Evolutionary conservation across 2,329 filamentous ascomycete species (phyloP), one percentile per base, ranked within the genome.

Genomic region (Arthrinium phaeospermum): DNA sequence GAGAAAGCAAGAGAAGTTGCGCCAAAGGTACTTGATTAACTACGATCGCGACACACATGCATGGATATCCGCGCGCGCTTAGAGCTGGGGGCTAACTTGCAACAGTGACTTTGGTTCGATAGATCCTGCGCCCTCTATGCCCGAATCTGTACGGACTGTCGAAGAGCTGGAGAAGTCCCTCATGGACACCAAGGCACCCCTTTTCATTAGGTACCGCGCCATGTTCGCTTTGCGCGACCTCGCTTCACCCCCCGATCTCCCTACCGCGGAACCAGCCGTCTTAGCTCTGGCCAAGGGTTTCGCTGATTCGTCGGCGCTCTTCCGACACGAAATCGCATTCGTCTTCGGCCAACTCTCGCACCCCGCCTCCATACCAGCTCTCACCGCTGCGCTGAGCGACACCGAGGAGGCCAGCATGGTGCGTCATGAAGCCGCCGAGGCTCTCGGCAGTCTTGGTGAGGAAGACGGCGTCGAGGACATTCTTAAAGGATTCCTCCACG

Each of bases 151-250:
- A 72, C 86, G 89, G 73, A 91, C 91, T 4, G 94, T 98, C 68
- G 87, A 92, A 46, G 91, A 93, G 71, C 88, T 99, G 46, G 92
- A 93, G 79, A 88, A 90, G 79, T 91, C 89, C 34, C 87, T 99
- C 71, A 91, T 98, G 82, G 92, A 98, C 82, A 92, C 92, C 7
- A 89, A 86, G 6, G 85, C 92, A 68, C 94, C 95, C 34, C 90
- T 99, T 16, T 99, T 99, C 87, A 86, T 94, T 80, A 92, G 96
- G 81, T 99, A 99, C 85, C 91, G 96, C 79, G 96, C 96, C 81
- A 99, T 99, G 96, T 99, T 99, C 81, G 94, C 94, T 72, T 91
- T 99, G 70, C 93, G 96, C 80, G 96, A 99, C 83, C 91, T 99
- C 70, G 95, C 95, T 30, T 98, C 95, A 4, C 96, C 96, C 22